Conservation (phyloP, 2,329 filamentous ascomycete species). For the Aspergillus alliaceus region DNA sequence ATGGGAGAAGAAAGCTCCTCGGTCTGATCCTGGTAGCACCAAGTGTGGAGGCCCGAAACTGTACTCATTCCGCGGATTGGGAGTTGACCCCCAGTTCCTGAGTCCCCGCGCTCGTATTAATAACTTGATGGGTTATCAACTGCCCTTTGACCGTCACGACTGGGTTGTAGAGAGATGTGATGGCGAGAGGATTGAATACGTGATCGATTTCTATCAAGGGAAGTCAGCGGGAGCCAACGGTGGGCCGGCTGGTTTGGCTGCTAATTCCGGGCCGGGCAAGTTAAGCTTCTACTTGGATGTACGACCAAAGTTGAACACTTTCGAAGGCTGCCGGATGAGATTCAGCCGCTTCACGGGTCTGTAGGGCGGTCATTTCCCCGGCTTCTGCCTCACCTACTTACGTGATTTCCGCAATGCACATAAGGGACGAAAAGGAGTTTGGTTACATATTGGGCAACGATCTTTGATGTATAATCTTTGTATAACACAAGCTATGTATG, state of each 20-base stretch:
- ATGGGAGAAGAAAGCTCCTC: conserved; percentile 74
- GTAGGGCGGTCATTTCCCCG: conserved; percentile 21
- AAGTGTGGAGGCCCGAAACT: conserved; percentile 77
- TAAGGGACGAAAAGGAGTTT: conserved; percentile 29
- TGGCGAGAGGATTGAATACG: conserved; percentile 73
- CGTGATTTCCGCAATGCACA: conserved; percentile 10
- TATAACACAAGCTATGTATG: conserved; percentile 37
- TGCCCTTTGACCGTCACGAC: conserved; percentile 94
- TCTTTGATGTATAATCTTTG: conserved; percentile 32
- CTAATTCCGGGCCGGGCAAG: conserved; percentile 38
- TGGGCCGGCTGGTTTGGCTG: conserved; percentile 27
- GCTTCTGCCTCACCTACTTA: not conserved
- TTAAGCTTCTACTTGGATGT: conserved; percentile 67
- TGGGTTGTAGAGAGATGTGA: conserved; percentile 96
- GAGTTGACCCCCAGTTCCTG: conserved; percentile 54
- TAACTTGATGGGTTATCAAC: conserved; percentile 79
- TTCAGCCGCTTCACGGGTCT: conserved; percentile 49
- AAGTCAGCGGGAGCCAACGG: conserved; percentile 42
- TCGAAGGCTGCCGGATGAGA: conserved; percentile 61
- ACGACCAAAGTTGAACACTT: conserved; percentile 63
- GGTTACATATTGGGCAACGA: conserved; percentile 19
- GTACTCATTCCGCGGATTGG: conserved; percentile 74
- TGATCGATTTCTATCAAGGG: conserved; percentile 97
- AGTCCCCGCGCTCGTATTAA: conserved; percentile 84
- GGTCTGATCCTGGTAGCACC: conserved; percentile 57